Evolutionary conservation across 2,329 filamentous ascomycete species (phyloP).

Genomic region (Pseudonectria buxi): DNA sequence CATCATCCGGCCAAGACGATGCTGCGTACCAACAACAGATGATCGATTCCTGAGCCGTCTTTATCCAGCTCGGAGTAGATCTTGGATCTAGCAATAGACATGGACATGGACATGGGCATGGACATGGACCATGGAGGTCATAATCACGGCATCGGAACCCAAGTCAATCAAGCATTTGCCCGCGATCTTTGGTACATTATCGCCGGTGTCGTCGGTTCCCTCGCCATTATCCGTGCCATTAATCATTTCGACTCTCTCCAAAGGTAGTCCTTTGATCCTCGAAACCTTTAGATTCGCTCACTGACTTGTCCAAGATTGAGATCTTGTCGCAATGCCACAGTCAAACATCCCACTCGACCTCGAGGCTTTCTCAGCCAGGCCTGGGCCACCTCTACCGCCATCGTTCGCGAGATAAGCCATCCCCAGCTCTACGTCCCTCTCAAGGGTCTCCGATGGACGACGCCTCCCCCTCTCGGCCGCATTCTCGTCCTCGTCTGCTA

Average conservation of each 20-base stretch:
- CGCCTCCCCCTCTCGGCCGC: slow-evolving; percentile 52
- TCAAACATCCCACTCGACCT: slow-evolving; percentile 47
- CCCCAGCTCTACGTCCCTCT: slow-evolving; percentile 46
- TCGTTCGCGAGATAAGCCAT: slow-evolving; percentile 49
- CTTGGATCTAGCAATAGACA: no score
- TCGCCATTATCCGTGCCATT: slow-evolving; percentile 35
- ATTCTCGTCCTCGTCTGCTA: slow-evolving; percentile 47
- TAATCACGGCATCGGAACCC: slow-evolving; percentile 29
- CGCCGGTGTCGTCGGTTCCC: slow-evolving; percentile 39
- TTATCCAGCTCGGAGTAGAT: neutral
- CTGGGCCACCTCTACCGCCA: slow-evolving; percentile 54
- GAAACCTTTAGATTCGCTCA: neutral
- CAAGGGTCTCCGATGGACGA: slow-evolving; percentile 46
- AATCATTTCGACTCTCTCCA: slow-evolving; percentile 35
- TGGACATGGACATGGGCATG: slow-evolving; percentile 16
- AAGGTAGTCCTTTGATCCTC: slow-evolving; percentile 28
- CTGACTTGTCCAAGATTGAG: slow-evolving; percentile 34
- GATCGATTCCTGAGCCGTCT: no score
- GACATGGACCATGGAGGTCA: slow-evolving; percentile 25
- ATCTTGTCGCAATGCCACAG: slow-evolving; percentile 35
- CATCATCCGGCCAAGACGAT: no score
- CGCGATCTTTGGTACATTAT: slow-evolving; percentile 54
- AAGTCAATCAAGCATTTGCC: slow-evolving; percentile 45
- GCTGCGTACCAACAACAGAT: neutral
- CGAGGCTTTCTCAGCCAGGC: slow-evolving; percentile 37